Evolutionary conservation across 345 rosid species (phyloP).

Genomic region (Nasturtium officinale): DNA sequence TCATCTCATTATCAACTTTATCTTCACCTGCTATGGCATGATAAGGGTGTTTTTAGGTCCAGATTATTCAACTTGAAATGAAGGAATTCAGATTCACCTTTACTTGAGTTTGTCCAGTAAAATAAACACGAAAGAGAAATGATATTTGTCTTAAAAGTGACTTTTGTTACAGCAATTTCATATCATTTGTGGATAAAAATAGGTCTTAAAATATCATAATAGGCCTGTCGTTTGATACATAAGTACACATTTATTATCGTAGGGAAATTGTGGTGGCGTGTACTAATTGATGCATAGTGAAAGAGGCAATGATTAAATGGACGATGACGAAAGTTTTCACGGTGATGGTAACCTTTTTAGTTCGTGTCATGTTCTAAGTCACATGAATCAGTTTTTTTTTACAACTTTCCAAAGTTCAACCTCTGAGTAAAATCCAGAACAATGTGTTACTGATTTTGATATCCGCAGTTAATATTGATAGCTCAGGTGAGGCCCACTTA

Average conservation of each 20-base stretch:
- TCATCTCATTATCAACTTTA: constrained; percentile 31
- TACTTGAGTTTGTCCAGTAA: neutral
- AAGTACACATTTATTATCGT: neutral
- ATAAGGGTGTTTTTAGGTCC: neutral
- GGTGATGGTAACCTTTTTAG: constrained; percentile 15
- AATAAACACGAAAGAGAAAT: neutral
- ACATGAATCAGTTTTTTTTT: constrained; percentile 36
- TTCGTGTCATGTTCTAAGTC: constrained; percentile 40
- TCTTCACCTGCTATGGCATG: constrained; percentile 20
- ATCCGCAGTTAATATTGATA: constrained; percentile 31
- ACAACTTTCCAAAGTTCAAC: constrained; percentile 18
- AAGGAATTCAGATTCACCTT: neutral
- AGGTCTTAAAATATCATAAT: neutral
- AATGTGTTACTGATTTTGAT: constrained; percentile 7
- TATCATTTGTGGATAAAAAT: neutral
- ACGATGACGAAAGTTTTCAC: constrained; percentile 31
- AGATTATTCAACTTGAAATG: neutral
- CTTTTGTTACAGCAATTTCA: neutral
- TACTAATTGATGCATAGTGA: constrained; percentile 22
- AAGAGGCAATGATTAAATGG: constrained; percentile 28
- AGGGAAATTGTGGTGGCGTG: constrained; percentile 30
- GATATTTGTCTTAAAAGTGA: neutral
- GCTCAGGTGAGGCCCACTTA: constrained; percentile 31
- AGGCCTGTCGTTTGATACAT: constrained; percentile 17
- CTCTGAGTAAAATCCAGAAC: constrained; percentile 26